A percentile compares a stretch with the other conserved stretches of the same genome.
phyloP scores from a whole-genome alignment of 2,329 filamentous ascomycete species.

The Fusarium clavum region DNA sequence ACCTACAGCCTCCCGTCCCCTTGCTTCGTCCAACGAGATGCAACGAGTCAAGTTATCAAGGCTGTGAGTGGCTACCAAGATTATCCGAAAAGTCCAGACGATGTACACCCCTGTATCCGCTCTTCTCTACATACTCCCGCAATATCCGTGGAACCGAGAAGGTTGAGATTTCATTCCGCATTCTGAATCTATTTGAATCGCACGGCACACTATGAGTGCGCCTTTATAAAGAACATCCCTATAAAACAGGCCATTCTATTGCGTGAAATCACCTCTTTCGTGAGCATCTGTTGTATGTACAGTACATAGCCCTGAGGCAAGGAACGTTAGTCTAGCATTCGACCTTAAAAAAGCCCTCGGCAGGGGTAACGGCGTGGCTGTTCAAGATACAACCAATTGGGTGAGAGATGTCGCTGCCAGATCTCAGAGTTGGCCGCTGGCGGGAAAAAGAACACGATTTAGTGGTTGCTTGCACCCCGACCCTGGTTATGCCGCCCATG shows the following conservation, averaged over 20 bases:
- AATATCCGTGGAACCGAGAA: slow-evolving; percentile 6
- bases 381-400: slow-evolving; percentile 35
- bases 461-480: slow-evolving; percentile 37
- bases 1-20: background rate
- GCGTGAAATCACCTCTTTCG: slow-evolving; percentile 21
- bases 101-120: slow-evolving; percentile 4
- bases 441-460: slow-evolving; percentile 23
- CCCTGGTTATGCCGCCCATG: slow-evolving; percentile 19
- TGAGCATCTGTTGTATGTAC: background rate
- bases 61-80: slow-evolving; percentile 17
- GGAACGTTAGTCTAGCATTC: slow-evolving; percentile 1
- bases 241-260: slow-evolving; percentile 6
- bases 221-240: slow-evolving; percentile 20
- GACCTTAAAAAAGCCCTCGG: slow-evolving; percentile 1
- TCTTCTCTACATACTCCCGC: slow-evolving; percentile 18
- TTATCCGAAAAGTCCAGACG: slow-evolving; percentile 11
- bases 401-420: slow-evolving; percentile 34
- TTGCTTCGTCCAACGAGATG: slow-evolving; percentile 1
- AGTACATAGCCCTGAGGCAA: background rate
- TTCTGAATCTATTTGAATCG: slow-evolving; percentile 16
- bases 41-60: slow-evolving; percentile 3
- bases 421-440: slow-evolving; percentile 39
- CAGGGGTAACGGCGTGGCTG: slow-evolving; percentile 31
- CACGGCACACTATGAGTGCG: background rate
- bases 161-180: slow-evolving; percentile 28